phyloP scores from a whole-genome alignment of 352 stramenopile genomes.

The Paralagenidium karlingii region DNA sequence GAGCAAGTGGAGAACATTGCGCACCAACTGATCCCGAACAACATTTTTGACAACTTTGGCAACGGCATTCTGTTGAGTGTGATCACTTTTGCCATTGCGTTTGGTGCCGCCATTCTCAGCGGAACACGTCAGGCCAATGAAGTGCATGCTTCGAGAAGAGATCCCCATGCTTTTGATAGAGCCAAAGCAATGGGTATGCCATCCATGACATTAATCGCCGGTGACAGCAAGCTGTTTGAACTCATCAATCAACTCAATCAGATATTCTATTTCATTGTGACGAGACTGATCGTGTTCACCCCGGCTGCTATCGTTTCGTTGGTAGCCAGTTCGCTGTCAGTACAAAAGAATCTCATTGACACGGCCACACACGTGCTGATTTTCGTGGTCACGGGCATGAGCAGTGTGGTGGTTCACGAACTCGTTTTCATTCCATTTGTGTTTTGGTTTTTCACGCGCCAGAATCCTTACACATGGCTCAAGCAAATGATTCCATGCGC shows the following conservation, averaged over 20 bases:
- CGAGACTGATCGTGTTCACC: conserved; percentile 48
- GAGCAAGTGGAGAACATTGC: conserved; percentile 43
- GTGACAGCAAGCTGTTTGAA: conserved; percentile 42
- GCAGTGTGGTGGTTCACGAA: conserved; percentile 31
- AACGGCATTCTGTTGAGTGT: conserved; percentile 39
- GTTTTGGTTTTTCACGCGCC: conserved; percentile 23
- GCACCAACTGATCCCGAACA: conserved; percentile 29
- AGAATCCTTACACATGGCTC: conserved; percentile 50
- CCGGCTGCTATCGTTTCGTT: conserved; percentile 53
- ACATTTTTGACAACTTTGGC: conserved; percentile 45
- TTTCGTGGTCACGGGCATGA: conserved; percentile 35
- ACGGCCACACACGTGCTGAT: conserved; percentile 37
- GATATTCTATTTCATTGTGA: conserved; percentile 56
- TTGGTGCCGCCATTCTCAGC: conserved; percentile 37
- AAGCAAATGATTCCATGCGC: conserved; percentile 40
- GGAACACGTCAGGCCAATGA: conserved; percentile 24
- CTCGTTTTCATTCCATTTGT: conserved; percentile 40
- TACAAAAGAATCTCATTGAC: conserved; percentile 22
- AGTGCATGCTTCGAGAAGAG: conserved; percentile 1
- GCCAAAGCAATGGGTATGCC: too few species aligned
- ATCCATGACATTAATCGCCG: too few species aligned
- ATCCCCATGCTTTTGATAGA: conserved; percentile 5
- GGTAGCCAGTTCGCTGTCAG: conserved; percentile 42
- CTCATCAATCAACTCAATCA: conserved; percentile 56
- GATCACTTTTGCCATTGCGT: conserved; percentile 46